Percentiles rank a stretch among this genome's conserved stretches.
phyloP scores from a whole-genome alignment of 2,329 filamentous ascomycete species.

The Aspergillus novoparasiticus region DNA sequence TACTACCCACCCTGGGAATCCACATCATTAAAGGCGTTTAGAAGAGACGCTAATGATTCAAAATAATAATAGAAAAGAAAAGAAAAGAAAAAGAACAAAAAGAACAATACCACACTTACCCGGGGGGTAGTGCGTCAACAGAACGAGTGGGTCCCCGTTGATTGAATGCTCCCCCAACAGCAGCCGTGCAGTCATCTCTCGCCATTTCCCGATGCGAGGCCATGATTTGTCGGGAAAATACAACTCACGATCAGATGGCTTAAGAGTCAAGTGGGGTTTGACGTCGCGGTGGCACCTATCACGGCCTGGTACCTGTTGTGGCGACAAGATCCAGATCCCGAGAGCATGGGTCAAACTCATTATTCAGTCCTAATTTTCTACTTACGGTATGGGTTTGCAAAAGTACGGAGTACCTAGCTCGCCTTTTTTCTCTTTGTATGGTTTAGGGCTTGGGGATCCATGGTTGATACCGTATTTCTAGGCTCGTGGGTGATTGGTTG shows the following conservation, averaged over 20 bases:
- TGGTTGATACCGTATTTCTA: too few relatives aligned
- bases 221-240: background rate
- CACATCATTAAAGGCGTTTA: background rate
- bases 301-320: background rate
- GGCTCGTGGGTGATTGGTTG: background rate
- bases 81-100: background rate
- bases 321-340: slow-evolving; percentile 1
- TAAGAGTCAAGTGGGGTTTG: background rate
- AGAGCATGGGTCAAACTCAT: background rate
- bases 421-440: background rate
- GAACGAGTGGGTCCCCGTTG: background rate
- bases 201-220: background rate
- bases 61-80: background rate
- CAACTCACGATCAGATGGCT: background rate
- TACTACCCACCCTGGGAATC: background rate
- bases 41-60: background rate
- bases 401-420: background rate
- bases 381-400: background rate
- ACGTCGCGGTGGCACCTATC: background rate
- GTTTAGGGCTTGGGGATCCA: background rate
- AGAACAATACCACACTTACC: background rate
- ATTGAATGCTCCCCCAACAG: background rate
- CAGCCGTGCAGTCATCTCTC: background rate
- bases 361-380: background rate
- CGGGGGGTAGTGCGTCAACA: background rate